Conservation (phyloP, 2,329 filamentous ascomycete species). For the Corynespora cassiicola region DNA sequence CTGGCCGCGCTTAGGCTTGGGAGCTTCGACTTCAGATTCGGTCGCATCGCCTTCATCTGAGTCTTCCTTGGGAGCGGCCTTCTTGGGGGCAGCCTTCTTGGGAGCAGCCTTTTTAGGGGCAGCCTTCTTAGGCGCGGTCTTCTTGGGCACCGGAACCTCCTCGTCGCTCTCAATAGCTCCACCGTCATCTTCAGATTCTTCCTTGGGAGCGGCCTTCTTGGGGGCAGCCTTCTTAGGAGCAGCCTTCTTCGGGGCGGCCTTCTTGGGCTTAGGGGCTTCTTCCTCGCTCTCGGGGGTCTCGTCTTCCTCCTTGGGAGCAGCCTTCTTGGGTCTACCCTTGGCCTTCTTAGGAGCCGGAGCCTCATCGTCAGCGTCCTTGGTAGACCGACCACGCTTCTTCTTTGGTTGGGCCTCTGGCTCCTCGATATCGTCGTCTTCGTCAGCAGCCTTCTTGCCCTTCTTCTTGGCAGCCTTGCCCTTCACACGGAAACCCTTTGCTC, state of each 20-base stretch:
- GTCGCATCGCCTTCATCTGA: slow-evolving; percentile 13
- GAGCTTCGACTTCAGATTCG: slow-evolving; percentile 19
- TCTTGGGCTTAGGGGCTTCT: slow-evolving; percentile 15
- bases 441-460: slow-evolving; percentile 32
- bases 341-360: slow-evolving; percentile 39
- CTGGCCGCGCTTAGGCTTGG: slow-evolving; percentile 28
- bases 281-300: slow-evolving; percentile 31
- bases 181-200: slow-evolving; percentile 15
- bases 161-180: not conserved
- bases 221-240: slow-evolving; percentile 1
- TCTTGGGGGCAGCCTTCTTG: slow-evolving; percentile 18
- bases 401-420: slow-evolving; percentile 44
- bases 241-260: slow-evolving; percentile 5
- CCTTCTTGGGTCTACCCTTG: slow-evolving; percentile 33
- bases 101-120: slow-evolving; percentile 6
- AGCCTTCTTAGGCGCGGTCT: slow-evolving; percentile 8
- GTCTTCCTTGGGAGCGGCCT: slow-evolving; percentile 20
- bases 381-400: slow-evolving; percentile 50
- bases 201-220: slow-evolving; percentile 7
- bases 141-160: slow-evolving; percentile 4
- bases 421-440: slow-evolving; percentile 29
- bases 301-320: slow-evolving; percentile 24
- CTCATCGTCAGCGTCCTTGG: slow-evolving; percentile 38
- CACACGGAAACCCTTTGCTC: slow-evolving; percentile 67
- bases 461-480: slow-evolving; percentile 31